phyloP scores from a whole-genome alignment of 257 asterid species.

The Fraxinus quadrangulata region DNA sequence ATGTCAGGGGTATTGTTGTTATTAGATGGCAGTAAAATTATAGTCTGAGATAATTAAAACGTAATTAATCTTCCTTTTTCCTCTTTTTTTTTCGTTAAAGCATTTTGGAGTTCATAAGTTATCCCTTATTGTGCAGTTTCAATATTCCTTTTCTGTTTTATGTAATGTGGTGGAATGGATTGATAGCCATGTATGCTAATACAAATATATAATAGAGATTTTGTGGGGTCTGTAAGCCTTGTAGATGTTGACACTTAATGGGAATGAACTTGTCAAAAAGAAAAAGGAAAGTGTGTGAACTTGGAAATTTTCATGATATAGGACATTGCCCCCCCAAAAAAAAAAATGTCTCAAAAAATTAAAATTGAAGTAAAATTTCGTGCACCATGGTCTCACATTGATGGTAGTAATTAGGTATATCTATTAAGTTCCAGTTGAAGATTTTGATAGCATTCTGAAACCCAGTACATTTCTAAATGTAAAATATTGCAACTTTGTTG shows the following conservation, averaged over 20 bases:
- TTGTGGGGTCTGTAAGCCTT: background rate
- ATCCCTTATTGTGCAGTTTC: background rate
- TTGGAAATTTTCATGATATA: no score
- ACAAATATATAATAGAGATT: no score
- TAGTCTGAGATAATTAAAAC: background rate
- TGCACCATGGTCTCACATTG: background rate
- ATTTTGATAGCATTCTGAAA: background rate
- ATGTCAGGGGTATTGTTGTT: background rate
- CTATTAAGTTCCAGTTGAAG: background rate
- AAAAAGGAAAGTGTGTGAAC: background rate
- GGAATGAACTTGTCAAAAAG: background rate
- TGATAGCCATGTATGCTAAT: background rate
- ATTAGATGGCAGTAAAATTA: background rate
- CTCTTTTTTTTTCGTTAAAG: background rate
- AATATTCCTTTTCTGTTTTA: no score
- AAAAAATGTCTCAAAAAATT: no score
- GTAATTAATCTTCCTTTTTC: background rate
- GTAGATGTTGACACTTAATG: background rate
- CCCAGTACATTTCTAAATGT: constrained; percentile 1
- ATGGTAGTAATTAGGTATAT: background rate
- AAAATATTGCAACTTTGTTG: background rate
- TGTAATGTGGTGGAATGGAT: background rate
- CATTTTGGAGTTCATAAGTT: background rate
- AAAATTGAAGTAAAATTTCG: background rate
- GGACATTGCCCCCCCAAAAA: background rate